Percentiles rank a stretch among this genome's conserved stretches.
Conservation (phyloP, 2,329 filamentous ascomycete genomes). For the Eutypella sp. region DNA sequence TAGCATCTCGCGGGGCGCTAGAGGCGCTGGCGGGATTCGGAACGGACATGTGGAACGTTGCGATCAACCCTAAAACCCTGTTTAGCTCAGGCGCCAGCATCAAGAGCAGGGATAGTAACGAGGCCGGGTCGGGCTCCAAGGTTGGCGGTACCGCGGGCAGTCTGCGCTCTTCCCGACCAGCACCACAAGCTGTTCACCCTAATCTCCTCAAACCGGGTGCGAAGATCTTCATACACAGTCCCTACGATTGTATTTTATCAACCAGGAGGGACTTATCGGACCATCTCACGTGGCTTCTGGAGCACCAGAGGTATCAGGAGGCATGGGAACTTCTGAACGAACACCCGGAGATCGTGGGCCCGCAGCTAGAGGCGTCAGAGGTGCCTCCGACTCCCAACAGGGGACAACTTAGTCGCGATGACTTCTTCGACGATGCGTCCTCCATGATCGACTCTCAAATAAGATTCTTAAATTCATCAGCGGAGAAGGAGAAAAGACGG, state of each 20-base stretch:
- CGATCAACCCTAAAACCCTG: conserved; percentile 78
- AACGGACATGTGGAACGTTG: conserved; percentile 83
- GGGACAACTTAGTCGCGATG: conserved; percentile 39
- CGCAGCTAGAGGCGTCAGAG: conserved; percentile 37
- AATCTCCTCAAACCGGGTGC: conserved; percentile 51
- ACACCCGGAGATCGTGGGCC: conserved; percentile 67
- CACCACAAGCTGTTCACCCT: conserved; percentile 41
- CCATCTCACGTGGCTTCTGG: conserved; percentile 79
- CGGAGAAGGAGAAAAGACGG: conserved; percentile 81
- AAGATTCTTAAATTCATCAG: conserved; percentile 55
- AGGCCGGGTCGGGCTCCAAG: conserved; percentile 49
- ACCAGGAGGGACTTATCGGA: conserved; percentile 83
- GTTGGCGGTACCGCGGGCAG: conserved; percentile 34
- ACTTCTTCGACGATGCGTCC: conserved; percentile 72
- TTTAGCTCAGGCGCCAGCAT: conserved; percentile 85
- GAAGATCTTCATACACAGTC: conserved; percentile 90
- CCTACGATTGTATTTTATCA: conserved; percentile 92
- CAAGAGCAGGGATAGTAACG: conserved; percentile 54
- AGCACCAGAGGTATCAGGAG: conserved; percentile 73
- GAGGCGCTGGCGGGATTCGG: conserved; percentile 70
- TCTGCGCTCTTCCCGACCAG: conserved; percentile 22
- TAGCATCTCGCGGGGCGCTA: conserved; percentile 63
- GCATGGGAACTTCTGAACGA: conserved; percentile 88
- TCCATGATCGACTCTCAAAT: conserved; percentile 59
- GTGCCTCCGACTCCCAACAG: conserved; percentile 37